Evolutionary conservation across 2,329 filamentous ascomycete genomes (phyloP).

Genomic region (Chaetomium sp.): DNA sequence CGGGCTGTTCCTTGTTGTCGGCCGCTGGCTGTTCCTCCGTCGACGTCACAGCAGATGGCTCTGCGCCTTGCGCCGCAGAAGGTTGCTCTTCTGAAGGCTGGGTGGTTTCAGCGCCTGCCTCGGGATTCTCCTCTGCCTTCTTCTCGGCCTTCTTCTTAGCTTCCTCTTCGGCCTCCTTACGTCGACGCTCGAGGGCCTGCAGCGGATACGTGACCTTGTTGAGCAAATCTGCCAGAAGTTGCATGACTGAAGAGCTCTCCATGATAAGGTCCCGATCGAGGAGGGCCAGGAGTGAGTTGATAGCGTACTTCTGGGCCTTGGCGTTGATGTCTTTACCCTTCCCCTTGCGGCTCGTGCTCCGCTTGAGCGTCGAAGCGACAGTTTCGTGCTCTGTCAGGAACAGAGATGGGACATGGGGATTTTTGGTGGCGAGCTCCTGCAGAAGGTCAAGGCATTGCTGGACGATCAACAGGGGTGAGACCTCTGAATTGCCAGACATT

Average conservation of each 20-base stretch:
- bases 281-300: conserved; percentile 86
- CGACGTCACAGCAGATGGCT: conserved; percentile 24
- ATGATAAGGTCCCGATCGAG: conserved; percentile 94
- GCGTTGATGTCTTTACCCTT: conserved; percentile 89
- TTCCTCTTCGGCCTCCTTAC: conserved; percentile 70
- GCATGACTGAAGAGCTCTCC: conserved; percentile 97
- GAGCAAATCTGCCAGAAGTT: conserved; percentile 82
- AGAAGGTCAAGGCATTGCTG: conserved; percentile 91
- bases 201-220: conserved; percentile 87
- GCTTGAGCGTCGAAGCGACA: conserved; percentile 73
- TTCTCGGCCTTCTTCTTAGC: conserved; percentile 44
- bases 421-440: conserved; percentile 80
- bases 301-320: conserved; percentile 82
- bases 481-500: conserved; percentile 71
- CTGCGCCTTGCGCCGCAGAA: conserved; percentile 14
- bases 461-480: conserved; percentile 91
- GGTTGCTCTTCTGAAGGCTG: conserved; percentile 21
- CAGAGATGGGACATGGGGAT: conserved; percentile 83
- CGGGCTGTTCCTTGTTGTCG: conserved; percentile 36
- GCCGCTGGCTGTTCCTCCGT: conserved; percentile 36
- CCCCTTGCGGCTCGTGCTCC: conserved; percentile 76
- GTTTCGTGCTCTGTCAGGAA: conserved; percentile 93
- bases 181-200: conserved; percentile 77
- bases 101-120: conserved; percentile 37
- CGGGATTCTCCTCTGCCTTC: conserved; percentile 47